Percentiles rank a stretch among this genome's conserved stretches.
phyloP scores from a whole-genome alignment of 1,139 yeast species.

The Candida sanyaensis region DNA sequence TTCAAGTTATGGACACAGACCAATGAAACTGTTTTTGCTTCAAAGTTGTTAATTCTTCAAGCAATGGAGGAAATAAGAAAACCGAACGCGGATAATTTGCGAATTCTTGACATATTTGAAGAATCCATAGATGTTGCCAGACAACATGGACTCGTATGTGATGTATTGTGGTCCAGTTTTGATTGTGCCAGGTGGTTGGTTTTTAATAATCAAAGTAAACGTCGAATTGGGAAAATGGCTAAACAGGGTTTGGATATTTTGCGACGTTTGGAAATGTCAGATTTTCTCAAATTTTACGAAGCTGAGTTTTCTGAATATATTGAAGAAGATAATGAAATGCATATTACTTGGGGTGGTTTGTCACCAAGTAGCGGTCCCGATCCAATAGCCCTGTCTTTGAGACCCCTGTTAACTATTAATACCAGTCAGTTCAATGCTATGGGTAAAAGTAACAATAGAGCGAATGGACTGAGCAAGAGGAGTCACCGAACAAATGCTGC shows the following conservation, averaged over 20 bases:
- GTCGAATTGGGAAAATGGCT: slow-evolving; percentile 21
- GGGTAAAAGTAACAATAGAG: no score
- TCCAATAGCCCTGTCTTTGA: neutral
- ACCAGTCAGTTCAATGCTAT: neutral
- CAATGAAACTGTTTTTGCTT: slow-evolving; percentile 37
- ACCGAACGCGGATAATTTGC: slow-evolving; percentile 28
- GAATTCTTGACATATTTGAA: slow-evolving; percentile 47
- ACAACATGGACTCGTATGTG: slow-evolving; percentile 31
- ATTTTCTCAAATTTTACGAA: slow-evolving; percentile 16
- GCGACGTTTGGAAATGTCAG: slow-evolving; percentile 19
- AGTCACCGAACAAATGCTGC: neutral
- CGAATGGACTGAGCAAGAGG: neutral
- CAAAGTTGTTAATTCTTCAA: slow-evolving; percentile 33
- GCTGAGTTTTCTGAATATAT: slow-evolving; percentile 21
- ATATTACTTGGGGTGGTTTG: slow-evolving; percentile 36
- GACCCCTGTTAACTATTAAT: neutral
- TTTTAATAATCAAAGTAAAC: slow-evolving; percentile 21
- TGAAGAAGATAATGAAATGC: slow-evolving; percentile 13
- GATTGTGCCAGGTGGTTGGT: slow-evolving; percentile 51
- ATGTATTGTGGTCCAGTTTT: slow-evolving; percentile 44
- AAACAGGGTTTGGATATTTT: slow-evolving; percentile 22
- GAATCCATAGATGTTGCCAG: slow-evolving; percentile 44
- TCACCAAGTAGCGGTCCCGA: slow-evolving; percentile 10
- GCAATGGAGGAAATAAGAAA: slow-evolving; percentile 29
- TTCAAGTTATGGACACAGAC: slow-evolving; percentile 35